Base-by-base conservation (phyloP, 768 basidiomycete species). In the Amanita muscaria region DNA sequence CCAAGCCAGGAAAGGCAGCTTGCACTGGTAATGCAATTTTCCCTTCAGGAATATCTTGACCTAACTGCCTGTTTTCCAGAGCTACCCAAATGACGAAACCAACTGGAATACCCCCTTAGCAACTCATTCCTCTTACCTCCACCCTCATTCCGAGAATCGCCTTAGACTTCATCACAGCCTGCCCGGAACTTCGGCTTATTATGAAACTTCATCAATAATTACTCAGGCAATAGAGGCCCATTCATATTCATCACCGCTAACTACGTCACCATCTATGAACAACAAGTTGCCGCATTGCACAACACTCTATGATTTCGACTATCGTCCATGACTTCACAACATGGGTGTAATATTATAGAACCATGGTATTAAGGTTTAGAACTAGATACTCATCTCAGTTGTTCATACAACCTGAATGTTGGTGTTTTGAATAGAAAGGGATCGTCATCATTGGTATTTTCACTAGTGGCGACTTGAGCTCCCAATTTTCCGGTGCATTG, bases 401-500 rank as follows among this genome's bases (percentile, higher is more conserved):
- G 38, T 32, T 47, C 46, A 23, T 47, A 47, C n/a, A 47, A 6
- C 21, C 31, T 33, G 23, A 40, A 47, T 19, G 32, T n/a, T 9
- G 32, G 31, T 2, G 46, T 19, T 35, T 41, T 40, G n/a, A 47
- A 47, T 11, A 38, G 16, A 22, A 47, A 47, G 12, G 46, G 46
- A 8, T 23, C 46, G 7, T 47, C 46, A 35, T 47, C 46, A 11
- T 22, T 46, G 14, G 44, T 21, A 22, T 22, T 29, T 38, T 46
- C 44, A 19, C 44, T 46, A n/a, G 24, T 1, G 8, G 15, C n/a
- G 21, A 8, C 18, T 44, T 44, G 12, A 30, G 27, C n/a, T 6
- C 7, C 21, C 9, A 44, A 5, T 25, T 36, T 29, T 11, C 7
- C 9, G 88, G n/a, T n/a, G n/a, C n/a, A n/a, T n/a, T n/a, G n/a